A percentile compares a stretch with the other conserved stretches of the same genome.
phyloP scores from a whole-genome alignment of 768 basidiomycete genomes.

The Boletus vermiculosoides region DNA sequence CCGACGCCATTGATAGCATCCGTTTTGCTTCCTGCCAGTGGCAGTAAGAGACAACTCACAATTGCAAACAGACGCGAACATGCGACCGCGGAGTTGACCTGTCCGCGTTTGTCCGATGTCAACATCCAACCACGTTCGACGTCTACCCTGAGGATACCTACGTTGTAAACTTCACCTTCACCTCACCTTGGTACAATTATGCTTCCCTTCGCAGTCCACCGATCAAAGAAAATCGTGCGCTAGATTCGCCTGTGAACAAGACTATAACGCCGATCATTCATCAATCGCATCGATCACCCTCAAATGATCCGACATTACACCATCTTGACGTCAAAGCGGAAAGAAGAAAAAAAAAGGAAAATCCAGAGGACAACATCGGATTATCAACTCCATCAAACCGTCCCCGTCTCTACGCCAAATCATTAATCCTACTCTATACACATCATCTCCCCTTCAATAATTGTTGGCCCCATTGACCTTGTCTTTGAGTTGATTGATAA shows the following conservation, averaged over 20 bases:
- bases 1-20: no score
- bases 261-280: neutral
- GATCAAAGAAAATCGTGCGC: neutral
- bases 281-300: neutral
- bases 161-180: no score
- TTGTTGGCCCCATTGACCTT: conserved; percentile 51
- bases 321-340: neutral
- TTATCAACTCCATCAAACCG: neutral
- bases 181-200: no score
- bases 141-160: no score
- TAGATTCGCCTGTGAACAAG: neutral
- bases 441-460: conserved; percentile 16
- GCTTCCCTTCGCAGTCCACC: no score
- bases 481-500: conserved; percentile 84
- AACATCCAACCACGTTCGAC: no score
- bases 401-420: neutral
- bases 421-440: neutral
- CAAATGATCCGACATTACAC: neutral
- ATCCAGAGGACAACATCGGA: neutral
- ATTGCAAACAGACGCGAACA: no score
- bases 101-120: no score
- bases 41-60: no score
- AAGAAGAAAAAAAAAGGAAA: neutral
- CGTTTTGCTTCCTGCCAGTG: no score
- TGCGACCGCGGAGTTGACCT: no score